Percentiles rank a stretch among this genome's conserved stretches.
phyloP scores from a whole-genome alignment of 1,284 basidiomycete species.

The Phylloboletellus chloephorus region DNA sequence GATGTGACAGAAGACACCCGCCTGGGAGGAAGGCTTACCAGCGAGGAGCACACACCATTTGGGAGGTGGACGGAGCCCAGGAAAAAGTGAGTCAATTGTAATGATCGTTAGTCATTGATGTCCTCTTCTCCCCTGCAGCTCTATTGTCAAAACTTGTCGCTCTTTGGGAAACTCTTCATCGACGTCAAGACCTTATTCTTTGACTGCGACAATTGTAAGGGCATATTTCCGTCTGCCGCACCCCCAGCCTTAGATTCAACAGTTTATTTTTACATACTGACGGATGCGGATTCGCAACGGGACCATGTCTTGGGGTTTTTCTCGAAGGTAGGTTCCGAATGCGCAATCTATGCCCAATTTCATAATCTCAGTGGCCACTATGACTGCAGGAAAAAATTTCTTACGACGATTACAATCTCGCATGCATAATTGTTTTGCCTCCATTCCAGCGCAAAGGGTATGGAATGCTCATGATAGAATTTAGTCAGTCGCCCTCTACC shows the following conservation, averaged over 20 bases:
- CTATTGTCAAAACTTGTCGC: conserved; percentile 91
- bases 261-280: conserved; percentile 93
- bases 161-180: conserved; percentile 99
- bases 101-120: conserved; percentile 23
- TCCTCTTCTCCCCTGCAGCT: conserved; percentile 45
- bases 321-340: conserved; percentile 63
- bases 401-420: conserved; percentile 96
- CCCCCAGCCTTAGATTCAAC: conserved; percentile 1
- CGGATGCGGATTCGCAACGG: conserved; percentile 73
- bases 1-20: conserved; percentile 70
- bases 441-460: conserved; percentile 89
- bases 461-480: conserved; percentile 96
- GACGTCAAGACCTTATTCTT: conserved; percentile 98
- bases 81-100: conserved; percentile 50
- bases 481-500: conserved; percentile 56
- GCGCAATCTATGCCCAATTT: neutral
- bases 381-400: conserved; percentile 80
- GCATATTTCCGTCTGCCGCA: neutral
- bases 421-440: conserved; percentile 94
- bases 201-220: conserved; percentile 79
- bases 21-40: conserved; percentile 92
- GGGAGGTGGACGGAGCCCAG: conserved; percentile 89
- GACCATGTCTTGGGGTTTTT: conserved; percentile 88
- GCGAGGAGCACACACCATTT: conserved; percentile 84
- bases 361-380: conserved; percentile 9